Evolutionary conservation across 345 rosid genomes (phyloP).

Genomic region (Melaleuca quinquenervia): DNA sequence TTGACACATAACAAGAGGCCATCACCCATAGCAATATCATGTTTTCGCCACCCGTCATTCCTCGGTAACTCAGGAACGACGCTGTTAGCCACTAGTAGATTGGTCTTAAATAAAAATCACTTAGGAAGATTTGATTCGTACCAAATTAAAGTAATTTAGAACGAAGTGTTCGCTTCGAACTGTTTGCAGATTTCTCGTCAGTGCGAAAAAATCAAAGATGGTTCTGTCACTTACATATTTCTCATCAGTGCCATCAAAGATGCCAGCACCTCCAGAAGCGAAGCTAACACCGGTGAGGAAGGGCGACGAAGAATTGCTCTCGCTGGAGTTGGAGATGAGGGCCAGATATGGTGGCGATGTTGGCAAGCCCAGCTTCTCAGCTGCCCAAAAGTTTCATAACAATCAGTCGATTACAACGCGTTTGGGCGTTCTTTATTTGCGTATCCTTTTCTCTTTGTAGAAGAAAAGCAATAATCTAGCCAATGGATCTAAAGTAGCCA

Average conservation of each 20-base stretch:
- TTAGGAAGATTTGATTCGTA: neutral
- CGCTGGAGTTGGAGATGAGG: neutral
- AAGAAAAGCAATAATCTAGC: too few relatives aligned
- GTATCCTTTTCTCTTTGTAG: neutral
- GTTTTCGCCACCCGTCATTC: neutral
- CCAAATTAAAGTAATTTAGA: too few relatives aligned
- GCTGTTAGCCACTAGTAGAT: too few relatives aligned
- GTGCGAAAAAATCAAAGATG: neutral
- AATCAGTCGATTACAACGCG: neutral
- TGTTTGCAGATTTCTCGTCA: neutral
- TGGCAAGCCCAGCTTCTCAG: conserved; percentile 53
- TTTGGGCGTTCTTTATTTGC: neutral
- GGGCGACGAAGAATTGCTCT: conserved; percentile 4
- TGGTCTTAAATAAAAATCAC: neutral
- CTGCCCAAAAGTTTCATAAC: conserved; percentile 13
- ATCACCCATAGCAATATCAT: neutral
- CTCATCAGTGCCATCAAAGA: conserved; percentile 10
- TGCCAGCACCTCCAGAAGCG: conserved; percentile 41
- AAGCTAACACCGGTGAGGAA: conserved; percentile 43
- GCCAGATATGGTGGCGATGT: conserved; percentile 52
- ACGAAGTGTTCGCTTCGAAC: neutral
- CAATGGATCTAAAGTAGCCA: too few relatives aligned
- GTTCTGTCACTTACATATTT: conserved; percentile 2
- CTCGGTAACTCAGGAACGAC: too few relatives aligned
- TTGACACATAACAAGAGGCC: neutral